Base-by-base conservation (phyloP, 192 early-diverging fungal genomes). In the Podila horticola region DNA sequence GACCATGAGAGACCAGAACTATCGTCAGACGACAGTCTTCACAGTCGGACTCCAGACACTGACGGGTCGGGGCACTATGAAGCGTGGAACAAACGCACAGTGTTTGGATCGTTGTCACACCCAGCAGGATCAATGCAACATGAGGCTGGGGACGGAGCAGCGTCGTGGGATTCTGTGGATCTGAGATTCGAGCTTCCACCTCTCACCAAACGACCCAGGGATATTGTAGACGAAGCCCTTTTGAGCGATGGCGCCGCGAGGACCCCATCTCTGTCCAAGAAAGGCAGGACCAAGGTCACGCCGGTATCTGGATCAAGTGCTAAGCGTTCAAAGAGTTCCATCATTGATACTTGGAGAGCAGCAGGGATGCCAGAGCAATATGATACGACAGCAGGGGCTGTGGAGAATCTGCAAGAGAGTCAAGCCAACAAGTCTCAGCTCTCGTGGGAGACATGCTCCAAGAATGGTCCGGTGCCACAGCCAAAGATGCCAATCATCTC, bases 201-300 rank as follows among this genome's bases (percentile, higher is more conserved):
- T 1, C 34, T 79, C 34, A 30, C 55, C 4, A 79, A 79, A 45
- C 68, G 75, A 24, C 69, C 75, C 20, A 41, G 69, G 64, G 60
- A 79, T 67, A 79, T 71, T 17, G 10, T 79, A 50, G 75, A 79
- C 34, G 69, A 79, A 1, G 69, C 61, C 36, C 15, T 31, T 22
- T 1, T 33, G 22, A 51, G 30, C 36, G 62, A 64, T 2, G 41
- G 30, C 5, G n/a, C 11, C 49, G 19, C 29, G 1, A 10, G 3
- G 12, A 26, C 24, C 15, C 5, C 6, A 28, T 30, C 19, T 1
- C 10, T 2, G 12, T 19, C 20, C 48, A 66, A 30, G 41, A 26
- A 36, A 22, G 24, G 34, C 45, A 26, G 22, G 26, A 31, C 13
- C 2, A 12, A 34, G n/a, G 22, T 26, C 4, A 48, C 52, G 9